Evolutionary conservation across 768 basidiomycete genomes (phyloP).

Genomic region (Panellus pusillus): DNA sequence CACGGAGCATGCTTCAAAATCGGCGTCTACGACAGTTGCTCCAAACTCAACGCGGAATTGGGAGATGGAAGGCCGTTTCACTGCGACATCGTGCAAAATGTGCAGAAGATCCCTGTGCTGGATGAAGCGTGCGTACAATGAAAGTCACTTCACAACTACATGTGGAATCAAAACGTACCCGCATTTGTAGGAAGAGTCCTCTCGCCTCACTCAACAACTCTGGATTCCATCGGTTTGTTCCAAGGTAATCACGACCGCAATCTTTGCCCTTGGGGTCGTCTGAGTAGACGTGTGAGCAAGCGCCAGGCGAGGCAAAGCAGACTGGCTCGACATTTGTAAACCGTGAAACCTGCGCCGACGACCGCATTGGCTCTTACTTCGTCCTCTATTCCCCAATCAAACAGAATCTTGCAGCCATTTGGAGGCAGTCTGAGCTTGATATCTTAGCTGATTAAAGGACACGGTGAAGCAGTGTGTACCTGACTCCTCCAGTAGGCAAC

Average conservation of each 20-base stretch:
- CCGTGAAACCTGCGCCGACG: conserved; percentile 7
- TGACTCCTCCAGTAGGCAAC: conserved; percentile 7
- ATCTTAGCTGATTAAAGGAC: too few relatives aligned
- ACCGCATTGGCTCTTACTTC: conserved; percentile 7
- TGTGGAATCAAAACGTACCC: not conserved
- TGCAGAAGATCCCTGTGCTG: conserved; percentile 17
- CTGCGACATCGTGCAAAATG: conserved; percentile 1
- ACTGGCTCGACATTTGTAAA: conserved; percentile 7
- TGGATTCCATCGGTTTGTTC: conserved; percentile 8
- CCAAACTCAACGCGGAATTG: not conserved
- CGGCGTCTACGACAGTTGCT: not conserved
- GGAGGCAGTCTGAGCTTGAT: conserved; percentile 8
- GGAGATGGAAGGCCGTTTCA: not conserved
- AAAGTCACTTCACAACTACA: not conserved
- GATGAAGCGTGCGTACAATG: not conserved
- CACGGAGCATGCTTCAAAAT: not conserved
- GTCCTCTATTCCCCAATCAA: conserved; percentile 18
- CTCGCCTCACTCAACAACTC: conserved; percentile 13
- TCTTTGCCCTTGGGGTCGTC: not conserved
- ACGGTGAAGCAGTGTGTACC: too few relatives aligned
- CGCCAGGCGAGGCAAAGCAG: not conserved
- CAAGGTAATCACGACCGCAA: conserved; percentile 6
- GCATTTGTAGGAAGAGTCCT: conserved; percentile 14
- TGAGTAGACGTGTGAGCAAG: not conserved
- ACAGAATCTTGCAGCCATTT: conserved; percentile 19